Evolutionary conservation across 2,329 filamentous ascomycete genomes (phyloP).

Genomic region (Neofusicoccum cordaticola): DNA sequence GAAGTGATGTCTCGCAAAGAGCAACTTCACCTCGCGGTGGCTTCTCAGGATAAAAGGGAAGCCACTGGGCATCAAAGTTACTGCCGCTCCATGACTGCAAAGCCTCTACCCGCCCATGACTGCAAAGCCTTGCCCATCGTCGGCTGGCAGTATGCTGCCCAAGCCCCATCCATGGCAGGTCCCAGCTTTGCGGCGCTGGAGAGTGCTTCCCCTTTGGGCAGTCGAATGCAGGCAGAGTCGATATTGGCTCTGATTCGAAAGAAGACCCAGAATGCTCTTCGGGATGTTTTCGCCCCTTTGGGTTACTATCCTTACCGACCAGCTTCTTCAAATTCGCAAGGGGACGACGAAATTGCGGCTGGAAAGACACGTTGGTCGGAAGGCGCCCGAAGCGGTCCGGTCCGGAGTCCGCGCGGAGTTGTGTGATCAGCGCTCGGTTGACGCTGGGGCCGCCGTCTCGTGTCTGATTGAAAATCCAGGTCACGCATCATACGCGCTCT

Average conservation of each 20-base stretch:
- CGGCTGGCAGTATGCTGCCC: neutral
- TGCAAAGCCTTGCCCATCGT: neutral
- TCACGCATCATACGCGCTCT: neutral
- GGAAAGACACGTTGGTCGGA: no score
- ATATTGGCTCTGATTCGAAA: neutral
- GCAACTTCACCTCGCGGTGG: neutral
- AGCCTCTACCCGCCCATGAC: neutral
- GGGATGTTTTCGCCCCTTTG: slow-evolving; percentile 8
- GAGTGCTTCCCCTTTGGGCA: neutral
- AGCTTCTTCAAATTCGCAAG: neutral
- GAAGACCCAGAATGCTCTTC: neutral
- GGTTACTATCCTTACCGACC: neutral
- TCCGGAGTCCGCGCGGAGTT: no score
- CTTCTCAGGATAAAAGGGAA: neutral
- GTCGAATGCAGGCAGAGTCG: neutral
- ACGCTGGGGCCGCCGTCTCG: neutral
- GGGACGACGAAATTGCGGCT: neutral
- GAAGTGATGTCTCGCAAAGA: neutral
- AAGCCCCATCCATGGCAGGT: neutral
- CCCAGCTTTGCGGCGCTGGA: neutral
- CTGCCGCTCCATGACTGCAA: neutral
- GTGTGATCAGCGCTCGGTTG: no score
- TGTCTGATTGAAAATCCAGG: neutral
- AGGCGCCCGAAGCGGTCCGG: no score
- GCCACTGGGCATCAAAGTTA: neutral